A percentile compares a stretch with the other conserved stretches of the same genome.
Evolutionary conservation across 495 filamentous ascomycete genomes (phyloP).

Genomic region (Mycothermus thermophilus): DNA sequence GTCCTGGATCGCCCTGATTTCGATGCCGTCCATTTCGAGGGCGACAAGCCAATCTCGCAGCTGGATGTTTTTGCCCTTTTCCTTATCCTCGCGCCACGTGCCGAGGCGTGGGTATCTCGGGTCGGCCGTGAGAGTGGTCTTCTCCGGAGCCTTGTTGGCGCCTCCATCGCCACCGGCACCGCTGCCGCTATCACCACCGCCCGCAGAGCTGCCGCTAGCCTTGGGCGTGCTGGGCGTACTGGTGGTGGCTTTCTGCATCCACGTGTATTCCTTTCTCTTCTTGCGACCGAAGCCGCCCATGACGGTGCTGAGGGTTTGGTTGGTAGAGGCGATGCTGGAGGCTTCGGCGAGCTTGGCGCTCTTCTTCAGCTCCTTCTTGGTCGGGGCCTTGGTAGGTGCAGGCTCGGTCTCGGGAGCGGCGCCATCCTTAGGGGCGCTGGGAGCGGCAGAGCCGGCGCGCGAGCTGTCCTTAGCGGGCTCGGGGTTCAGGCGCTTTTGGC

Average conservation of each 20-base stretch:
- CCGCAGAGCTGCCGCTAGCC: conserved; percentile 10
- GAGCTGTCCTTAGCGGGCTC: conserved; percentile 24
- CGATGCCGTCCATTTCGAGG: conserved; percentile 47
- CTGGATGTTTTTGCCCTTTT: conserved; percentile 51
- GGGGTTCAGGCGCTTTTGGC: conserved; percentile 32
- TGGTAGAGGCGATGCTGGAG: conserved; percentile 41
- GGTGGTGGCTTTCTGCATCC: conserved; percentile 38
- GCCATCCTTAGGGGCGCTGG: conserved; percentile 34
- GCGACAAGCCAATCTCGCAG: conserved; percentile 52
- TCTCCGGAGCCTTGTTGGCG: conserved; percentile 12
- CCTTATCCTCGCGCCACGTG: conserved; percentile 46
- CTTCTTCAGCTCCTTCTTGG: conserved; percentile 49
- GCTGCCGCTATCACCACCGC: conserved; percentile 15
- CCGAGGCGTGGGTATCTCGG: conserved; percentile 36
- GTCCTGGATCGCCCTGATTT: conserved; percentile 38
- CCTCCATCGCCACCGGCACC: conserved; percentile 3
- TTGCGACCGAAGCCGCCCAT: conserved; percentile 38
- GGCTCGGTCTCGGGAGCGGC: conserved; percentile 30
- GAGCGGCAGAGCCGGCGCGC: conserved; percentile 31
- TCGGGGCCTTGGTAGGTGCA: conserved; percentile 26
- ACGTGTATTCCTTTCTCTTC: conserved; percentile 43
- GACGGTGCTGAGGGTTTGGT: conserved; percentile 40
- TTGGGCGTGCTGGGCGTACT: conserved; percentile 36
- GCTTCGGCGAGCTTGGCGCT: conserved; percentile 38
- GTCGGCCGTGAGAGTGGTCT: conserved; percentile 21